Base-by-base conservation (phyloP, 805 yeast species). In the Teunomyces pallodes region DNA sequence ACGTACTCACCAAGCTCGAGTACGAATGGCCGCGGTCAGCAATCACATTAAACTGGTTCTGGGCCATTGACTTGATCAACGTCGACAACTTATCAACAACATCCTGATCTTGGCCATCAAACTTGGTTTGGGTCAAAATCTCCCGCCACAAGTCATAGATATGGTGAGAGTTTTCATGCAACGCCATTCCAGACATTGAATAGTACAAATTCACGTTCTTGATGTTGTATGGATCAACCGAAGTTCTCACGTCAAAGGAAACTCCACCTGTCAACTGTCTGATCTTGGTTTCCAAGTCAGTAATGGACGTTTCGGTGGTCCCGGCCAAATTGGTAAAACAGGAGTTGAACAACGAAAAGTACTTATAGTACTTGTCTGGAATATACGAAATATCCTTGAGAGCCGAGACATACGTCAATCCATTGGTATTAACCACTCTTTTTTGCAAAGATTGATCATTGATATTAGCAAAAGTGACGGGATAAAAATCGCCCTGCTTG, bases 1-100 rank as follows among this genome's bases (percentile, higher is more conserved):
- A 77, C 20, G 81, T 73, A 2, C 96, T 84, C 57, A 72, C 79
- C 4, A 82, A 74, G 55, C 82, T 77, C 2, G 98, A 96, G 66
- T 79, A 91, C 1, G 84, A 71, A 61, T 94, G 97, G 0, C 99
- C 99, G 47, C 86, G 74, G 48, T 91, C 94, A 8, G 96, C 91
- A 45, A 94, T 82, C 5, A 79, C 74, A 58, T 91, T 84, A 48
- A 89, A 72, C 59, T 88, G 87, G 56, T 89, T 91, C 30, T 90
- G 83, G 0, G 87, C 86, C 58, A 86, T 65, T 36, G 85, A 79
- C 58, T 86, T 86, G 36, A 94, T 81, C 59, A 94, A 72, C 1
- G 87, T 81, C 48, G 81, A 74, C 49, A 94, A 72, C 60, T 90
- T 92, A 46, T 83, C 85, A 43, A 82, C 70, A 5, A 70, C 74